Evolutionary conservation across 805 yeast genomes (phyloP), one percentile per base, ranked within the genome.

Genomic region (Starmerella asiatica): DNA sequence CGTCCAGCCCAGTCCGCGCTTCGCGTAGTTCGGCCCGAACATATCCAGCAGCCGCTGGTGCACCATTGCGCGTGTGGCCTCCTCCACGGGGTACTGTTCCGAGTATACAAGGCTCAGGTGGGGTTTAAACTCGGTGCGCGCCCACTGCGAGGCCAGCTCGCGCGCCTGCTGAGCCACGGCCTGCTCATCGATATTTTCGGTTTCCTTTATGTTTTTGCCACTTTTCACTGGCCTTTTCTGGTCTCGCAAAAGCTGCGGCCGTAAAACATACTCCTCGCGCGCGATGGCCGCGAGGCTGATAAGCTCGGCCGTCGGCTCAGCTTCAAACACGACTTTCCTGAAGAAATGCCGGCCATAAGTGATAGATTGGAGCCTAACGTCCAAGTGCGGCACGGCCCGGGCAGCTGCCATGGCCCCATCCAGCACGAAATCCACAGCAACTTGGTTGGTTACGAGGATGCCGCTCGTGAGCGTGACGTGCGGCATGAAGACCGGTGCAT

Each of bases 381-480:
- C 55, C 36, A 61, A 51, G 21, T 51, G 43, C 7, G 59, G 53
- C 29, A 59, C 62, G 5, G 76, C 56, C 49, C 61, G 54, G 5
- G 71, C 57, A 0, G 88, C 85, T 3, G 75, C 77, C 11, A 68
- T 57, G 40, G 80, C 63, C 38, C 76, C 67, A 21, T 69, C 72
- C 16, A 80, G 62, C 7, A 78, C 70, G 24, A 67, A 63, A 44
- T 71, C 71, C 1, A 75, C 78, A 42, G 77, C 82, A 12, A 70
- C 71, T 31, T 67, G 66, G 11, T 67, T 62, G 20, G 63, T 57
- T 21, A 76, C 60, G 1, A 57, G 61, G 24, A 81, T 61, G 42
- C 72, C 69, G n/a, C 83, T 68, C 2, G 84, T 73, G 21, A 81
- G 65, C 1, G 93, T 82, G 27, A 82, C 66, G 54, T 81, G 93